Conservation (phyloP, 1,139 yeast genomes). For the Meyerozyma smithsonii region DNA sequence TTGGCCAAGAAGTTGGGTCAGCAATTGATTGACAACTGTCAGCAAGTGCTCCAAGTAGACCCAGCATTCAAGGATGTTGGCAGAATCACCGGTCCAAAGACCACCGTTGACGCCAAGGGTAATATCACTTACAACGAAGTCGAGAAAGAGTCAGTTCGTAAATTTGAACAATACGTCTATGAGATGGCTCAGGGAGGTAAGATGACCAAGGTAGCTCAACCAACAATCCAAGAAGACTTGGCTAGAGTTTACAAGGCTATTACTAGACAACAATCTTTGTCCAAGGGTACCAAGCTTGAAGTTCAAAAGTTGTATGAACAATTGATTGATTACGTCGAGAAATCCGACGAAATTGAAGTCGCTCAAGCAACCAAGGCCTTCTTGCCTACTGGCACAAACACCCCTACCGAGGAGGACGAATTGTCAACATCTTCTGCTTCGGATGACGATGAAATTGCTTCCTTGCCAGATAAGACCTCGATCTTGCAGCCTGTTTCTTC, state of each 20-base stretch:
- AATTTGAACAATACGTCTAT: conserved; percentile 89
- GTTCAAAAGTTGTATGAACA: conserved; percentile 78
- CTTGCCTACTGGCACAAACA: conserved; percentile 30
- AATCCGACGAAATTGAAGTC: conserved; percentile 60
- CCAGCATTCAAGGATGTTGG: conserved; percentile 96
- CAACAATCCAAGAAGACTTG: conserved; percentile 80
- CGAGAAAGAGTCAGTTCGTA: conserved; percentile 86
- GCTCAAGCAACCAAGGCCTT: conserved; percentile 40
- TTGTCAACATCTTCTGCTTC: conserved; percentile 30
- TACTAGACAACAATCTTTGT: conserved; percentile 60
- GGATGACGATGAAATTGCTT: conserved; percentile 73
- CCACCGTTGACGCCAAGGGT: conserved; percentile 84
- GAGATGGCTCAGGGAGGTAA: conserved; percentile 97
- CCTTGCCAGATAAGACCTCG: conserved; percentile 68
- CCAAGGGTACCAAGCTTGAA: conserved; percentile 63
- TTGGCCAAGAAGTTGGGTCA: conserved; percentile 87
- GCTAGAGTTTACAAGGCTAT: conserved; percentile 80
- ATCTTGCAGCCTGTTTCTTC: conserved; percentile 72
- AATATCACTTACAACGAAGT: conserved; percentile 78
- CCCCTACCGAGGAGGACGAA: conserved; percentile 52
- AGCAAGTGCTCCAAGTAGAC: conserved; percentile 70
- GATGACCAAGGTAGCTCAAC: conserved; percentile 60
- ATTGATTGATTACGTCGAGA: conserved; percentile 67
- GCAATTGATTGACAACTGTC: conserved; percentile 92
- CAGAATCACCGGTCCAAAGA: conserved; percentile 92